Evolutionary conservation across 257 asterid genomes (phyloP).

Genomic region (Capsicum rhomboideum): DNA sequence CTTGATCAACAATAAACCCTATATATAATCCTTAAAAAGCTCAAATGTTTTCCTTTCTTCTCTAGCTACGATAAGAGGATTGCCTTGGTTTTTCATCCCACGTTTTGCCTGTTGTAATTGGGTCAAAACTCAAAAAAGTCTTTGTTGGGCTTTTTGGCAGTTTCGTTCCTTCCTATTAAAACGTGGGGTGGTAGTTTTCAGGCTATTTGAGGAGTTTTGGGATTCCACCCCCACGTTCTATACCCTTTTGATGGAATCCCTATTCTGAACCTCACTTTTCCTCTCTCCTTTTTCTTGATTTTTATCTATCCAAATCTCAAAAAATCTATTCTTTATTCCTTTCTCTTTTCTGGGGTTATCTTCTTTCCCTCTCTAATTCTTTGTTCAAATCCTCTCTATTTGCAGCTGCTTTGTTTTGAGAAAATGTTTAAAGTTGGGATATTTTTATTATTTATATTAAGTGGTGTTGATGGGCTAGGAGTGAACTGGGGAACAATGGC

Average conservation of each 20-base stretch:
- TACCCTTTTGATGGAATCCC: not conserved
- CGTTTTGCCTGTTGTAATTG: not conserved
- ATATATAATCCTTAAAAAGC: too few species aligned
- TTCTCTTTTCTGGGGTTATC: not conserved
- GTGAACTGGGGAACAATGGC: slow-evolving; percentile 91
- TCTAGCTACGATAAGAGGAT: not conserved
- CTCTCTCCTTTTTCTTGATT: not conserved
- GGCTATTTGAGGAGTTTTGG: not conserved
- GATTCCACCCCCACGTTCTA: not conserved
- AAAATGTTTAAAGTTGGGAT: not conserved
- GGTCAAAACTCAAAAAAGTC: not conserved
- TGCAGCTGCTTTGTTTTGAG: not conserved
- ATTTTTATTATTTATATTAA: not conserved
- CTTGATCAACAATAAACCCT: too few species aligned
- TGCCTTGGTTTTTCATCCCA: not conserved
- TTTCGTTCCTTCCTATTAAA: not conserved
- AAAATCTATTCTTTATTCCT: not conserved
- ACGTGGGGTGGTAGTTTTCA: not conserved
- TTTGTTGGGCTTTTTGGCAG: not conserved
- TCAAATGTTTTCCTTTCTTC: not conserved
- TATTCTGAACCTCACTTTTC: not conserved
- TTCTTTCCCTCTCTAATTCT: not conserved
- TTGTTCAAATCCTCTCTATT: not conserved
- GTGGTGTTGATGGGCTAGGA: slow-evolving; percentile 37
- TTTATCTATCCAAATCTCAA: not conserved